Evolutionary conservation across 148 eudicot genomes (phyloP), one percentile per base, ranked within the genome.

Genomic region (Persicaria maculosa): DNA sequence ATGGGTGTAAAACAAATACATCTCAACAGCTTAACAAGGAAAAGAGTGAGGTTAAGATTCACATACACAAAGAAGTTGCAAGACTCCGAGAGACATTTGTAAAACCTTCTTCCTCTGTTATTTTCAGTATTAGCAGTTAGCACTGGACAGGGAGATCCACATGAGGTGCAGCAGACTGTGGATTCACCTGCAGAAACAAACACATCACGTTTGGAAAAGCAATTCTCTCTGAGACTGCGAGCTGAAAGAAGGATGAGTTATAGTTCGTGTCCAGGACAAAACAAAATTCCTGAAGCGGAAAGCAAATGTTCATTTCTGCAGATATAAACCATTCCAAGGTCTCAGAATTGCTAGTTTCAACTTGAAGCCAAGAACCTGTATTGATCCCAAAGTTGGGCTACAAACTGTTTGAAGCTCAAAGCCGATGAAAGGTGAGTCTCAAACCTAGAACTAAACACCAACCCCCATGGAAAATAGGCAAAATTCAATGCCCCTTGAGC

Each of bases 21-120:
- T 55, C 25, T 55, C 9, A 44, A 68, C 43, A 68, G 5, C 20
- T 45, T 20, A 47, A 57, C 44, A 25, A 7, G 57, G 11, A 50
- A 7, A 53, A 19, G 47, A 19, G 10, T 5, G 40, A 79, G 71
- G 68, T 74, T 50, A 43, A 81, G 81, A 73, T 54, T 54, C 50
- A 82, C 98, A 36, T 91, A 93, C 98, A 85, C 84, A 74, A 95
- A 92, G 81, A 90, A 95, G 81, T 90, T 86, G 90, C 97, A 92
- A 40, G 85, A 89, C 77, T 83, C 88, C 31, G 88, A 78, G 81
- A 80, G 94, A 74, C 99, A 95, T 53, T 92, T 80, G 76, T 83
- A 95, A 75, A 95, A 95, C 78, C 82, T 92, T 75, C 94, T 88
- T 79, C 99, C 99, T 83, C 94, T 83, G 71, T 95, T 95, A 74